phyloP scores from a whole-genome alignment of 257 asterid species.

The Petunia axillaris region DNA sequence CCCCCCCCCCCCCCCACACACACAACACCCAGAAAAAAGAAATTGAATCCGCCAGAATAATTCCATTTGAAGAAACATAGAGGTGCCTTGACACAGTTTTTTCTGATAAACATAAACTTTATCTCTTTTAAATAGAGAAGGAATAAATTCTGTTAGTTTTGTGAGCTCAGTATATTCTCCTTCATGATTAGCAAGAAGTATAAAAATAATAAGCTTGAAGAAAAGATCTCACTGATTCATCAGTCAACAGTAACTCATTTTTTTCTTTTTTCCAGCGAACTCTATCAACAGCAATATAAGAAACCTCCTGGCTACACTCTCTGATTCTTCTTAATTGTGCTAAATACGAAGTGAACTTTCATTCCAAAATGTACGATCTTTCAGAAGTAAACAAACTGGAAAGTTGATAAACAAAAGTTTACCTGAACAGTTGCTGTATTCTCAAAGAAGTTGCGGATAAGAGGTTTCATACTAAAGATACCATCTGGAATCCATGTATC shows the following conservation, averaged over 20 bases:
- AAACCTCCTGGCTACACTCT: neutral
- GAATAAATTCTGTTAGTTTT: neutral
- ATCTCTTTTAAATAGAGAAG: neutral
- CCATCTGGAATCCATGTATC: constrained; percentile 88
- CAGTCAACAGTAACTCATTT: neutral
- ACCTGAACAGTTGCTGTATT: constrained; percentile 95
- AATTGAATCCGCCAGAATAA: neutral
- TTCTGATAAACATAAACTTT: neutral
- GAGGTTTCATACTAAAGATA: constrained; percentile 71
- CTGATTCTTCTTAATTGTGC: neutral
- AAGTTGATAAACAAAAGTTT: neutral
- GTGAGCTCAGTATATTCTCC: neutral
- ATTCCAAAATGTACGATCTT: neutral
- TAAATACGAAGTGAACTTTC: neutral
- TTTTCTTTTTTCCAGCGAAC: neutral
- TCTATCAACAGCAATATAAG: neutral
- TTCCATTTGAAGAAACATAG: neutral
- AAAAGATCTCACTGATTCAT: neutral
- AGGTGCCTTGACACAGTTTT: neutral
- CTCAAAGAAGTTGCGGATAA: constrained; percentile 84
- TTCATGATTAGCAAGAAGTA: neutral
- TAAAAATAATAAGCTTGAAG: neutral
- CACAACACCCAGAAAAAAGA: neutral
- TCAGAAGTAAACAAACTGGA: neutral
- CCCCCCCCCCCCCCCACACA: too few relatives aligned